Conservation (phyloP, 768 basidiomycete genomes). For the Pisolithus albus region DNA sequence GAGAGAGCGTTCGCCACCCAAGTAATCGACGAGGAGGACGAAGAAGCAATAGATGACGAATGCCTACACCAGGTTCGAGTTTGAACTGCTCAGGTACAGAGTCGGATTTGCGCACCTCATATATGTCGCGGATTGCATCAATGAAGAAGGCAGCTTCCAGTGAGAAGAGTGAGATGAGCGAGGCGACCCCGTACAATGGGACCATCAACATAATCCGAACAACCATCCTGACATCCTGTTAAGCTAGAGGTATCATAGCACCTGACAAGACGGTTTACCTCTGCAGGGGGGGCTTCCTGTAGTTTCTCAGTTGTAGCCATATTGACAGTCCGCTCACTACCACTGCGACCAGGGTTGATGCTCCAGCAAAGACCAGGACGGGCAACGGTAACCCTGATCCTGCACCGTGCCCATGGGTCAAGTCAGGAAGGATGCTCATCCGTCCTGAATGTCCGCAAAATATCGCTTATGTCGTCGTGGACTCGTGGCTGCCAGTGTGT, state of each 20-base stretch:
- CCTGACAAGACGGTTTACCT: slow-evolving; percentile 37
- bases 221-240: slow-evolving; percentile 55
- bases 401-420: slow-evolving; percentile 34
- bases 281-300: slow-evolving; percentile 75
- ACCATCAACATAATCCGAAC: slow-evolving; percentile 97
- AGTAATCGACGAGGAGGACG: slow-evolving; percentile 69
- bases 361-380: slow-evolving; percentile 56
- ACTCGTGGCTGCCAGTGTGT: background rate
- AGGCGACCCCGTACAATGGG: slow-evolving; percentile 86
- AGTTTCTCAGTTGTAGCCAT: slow-evolving; percentile 77
- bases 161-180: slow-evolving; percentile 88
- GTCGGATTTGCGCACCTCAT: slow-evolving; percentile 59
- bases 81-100: background rate
- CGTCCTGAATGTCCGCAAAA: background rate
- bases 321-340: slow-evolving; percentile 69
- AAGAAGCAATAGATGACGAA: slow-evolving; percentile 96
- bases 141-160: slow-evolving; percentile 95
- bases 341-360: slow-evolving; percentile 65
- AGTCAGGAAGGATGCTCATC: slow-evolving; percentile 13
- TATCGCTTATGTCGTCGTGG: too few relatives aligned
- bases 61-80: slow-evolving; percentile 42
- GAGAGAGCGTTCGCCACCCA: slow-evolving; percentile 90
- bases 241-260: background rate
- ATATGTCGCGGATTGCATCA: slow-evolving; percentile 89
- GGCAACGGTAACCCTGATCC: slow-evolving; percentile 54